phyloP scores from a whole-genome alignment of 2,329 filamentous ascomycete species.

The Sporothrix inflata region DNA sequence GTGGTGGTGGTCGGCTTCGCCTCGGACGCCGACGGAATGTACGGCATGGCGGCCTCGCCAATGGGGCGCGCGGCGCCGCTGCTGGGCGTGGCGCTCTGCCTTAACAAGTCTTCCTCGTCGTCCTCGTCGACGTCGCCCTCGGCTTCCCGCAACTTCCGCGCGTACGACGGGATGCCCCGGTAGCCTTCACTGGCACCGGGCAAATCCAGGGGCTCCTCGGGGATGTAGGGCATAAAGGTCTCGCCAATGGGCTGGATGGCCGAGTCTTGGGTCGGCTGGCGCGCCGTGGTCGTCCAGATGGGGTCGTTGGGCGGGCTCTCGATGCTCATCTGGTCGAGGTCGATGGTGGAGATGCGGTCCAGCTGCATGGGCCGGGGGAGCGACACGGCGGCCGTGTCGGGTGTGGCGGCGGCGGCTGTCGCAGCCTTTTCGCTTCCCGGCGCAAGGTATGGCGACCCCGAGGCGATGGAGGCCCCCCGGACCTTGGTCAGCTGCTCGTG shows the following conservation, averaged over 20 bases:
- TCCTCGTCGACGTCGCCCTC: conserved; percentile 34
- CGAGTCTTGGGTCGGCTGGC: conserved; percentile 34
- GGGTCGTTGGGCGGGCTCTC: conserved; percentile 44
- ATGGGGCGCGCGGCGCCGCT: conserved; percentile 34
- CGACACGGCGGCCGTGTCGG: not conserved
- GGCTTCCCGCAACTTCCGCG: conserved; percentile 30
- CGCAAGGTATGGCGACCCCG: conserved; percentile 22
- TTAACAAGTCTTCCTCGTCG: conserved; percentile 31
- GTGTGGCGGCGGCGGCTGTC: not conserved
- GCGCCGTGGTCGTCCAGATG: conserved; percentile 40
- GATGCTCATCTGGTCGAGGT: conserved; percentile 43
- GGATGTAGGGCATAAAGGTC: conserved; percentile 40
- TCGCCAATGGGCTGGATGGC: conserved; percentile 40
- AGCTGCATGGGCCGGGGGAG: conserved; percentile 34
- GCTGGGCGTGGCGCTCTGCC: conserved; percentile 22
- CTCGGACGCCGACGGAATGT: conserved; percentile 39
- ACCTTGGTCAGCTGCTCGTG: conserved; percentile 65
- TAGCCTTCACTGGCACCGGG: conserved; percentile 22
- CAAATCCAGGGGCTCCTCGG: conserved; percentile 36
- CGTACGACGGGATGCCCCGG: conserved; percentile 32
- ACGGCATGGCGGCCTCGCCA: conserved; percentile 42
- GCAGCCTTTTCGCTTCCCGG: not conserved
- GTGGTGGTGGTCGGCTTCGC: not conserved
- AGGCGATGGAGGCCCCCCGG: not conserved
- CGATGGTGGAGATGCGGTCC: conserved; percentile 45